Evolutionary conservation across 2,329 filamentous ascomycete genomes (phyloP), one percentile per base, ranked within the genome.

Genomic region (Trichophyton benhamiae): DNA sequence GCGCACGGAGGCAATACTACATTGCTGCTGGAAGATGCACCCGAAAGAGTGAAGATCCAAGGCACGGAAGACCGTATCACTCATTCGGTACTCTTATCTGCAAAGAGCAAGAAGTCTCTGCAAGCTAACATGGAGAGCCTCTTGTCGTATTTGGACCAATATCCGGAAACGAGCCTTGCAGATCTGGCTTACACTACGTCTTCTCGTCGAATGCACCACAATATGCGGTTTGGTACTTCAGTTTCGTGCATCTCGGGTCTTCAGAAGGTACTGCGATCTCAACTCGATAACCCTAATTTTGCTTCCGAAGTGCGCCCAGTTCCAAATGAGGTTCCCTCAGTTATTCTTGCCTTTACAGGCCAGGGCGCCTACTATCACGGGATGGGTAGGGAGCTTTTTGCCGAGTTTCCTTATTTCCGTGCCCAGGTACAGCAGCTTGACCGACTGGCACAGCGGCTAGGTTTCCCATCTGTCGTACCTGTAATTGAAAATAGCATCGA

Each of bases 1-100:
- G 87, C 87, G 0, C 83, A 85, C 33, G 86, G 86, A 60, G 86
- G 86, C 8, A 88, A 88, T 71, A 85, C 84, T 0, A 46, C 60
- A 2, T 36, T 62, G 41, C 15, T 62, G 9, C 38, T 62, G 15
- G 60, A 61, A 33, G 60, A 77, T 17, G 66, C 63, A 1, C 66
- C 52, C 48, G 4, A 55, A 48, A 42, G 60, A 5, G 13, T 58
- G 8, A 52, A 25, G 20, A 22, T 22, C 20, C 8, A 52, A 22
- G 25, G 20, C 22, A 9, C 46, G 11, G 46, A 52, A 11, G 46
- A 25, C 7, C 46, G 46, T 15, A 15, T 25, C n/a, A 72, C 74
- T 0, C 79, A 85, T 61, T 68, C 83, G n/a, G 71, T 87, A 25
- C 73, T 80, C 0, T 67, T 86, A 0, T 78, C 78, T 2, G 83